A percentile compares a stretch with the other conserved stretches of the same genome.
Conservation (phyloP, 2,329 filamentous ascomycete species). For the Aaosphaeria arxii region DNA sequence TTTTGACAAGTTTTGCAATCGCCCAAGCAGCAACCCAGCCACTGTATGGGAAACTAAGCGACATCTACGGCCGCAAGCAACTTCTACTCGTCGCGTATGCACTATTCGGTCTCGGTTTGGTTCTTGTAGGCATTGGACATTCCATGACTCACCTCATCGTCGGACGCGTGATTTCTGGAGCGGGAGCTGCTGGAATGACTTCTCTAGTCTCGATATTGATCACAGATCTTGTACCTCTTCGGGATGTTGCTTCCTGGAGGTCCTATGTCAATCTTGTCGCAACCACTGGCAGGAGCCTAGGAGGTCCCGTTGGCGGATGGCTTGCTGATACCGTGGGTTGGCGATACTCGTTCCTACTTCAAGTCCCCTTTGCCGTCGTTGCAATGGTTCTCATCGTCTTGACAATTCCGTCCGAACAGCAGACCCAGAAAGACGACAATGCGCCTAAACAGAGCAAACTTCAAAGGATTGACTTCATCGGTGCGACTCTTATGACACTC, state of each 20-base stretch:
- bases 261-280: constrained; percentile 52
- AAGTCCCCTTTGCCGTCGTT: constrained; percentile 54
- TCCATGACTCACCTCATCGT: constrained; percentile 15
- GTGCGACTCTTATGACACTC: constrained; percentile 46
- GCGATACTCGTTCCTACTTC: constrained; percentile 63
- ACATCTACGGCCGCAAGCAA: constrained; percentile 45
- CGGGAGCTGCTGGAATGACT: constrained; percentile 66
- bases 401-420: constrained; percentile 11
- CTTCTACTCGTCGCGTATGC: constrained; percentile 40
- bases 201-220: constrained; percentile 45
- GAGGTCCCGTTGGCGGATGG: constrained; percentile 58
- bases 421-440: constrained; percentile 9
- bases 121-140: constrained; percentile 6
- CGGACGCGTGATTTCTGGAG: constrained; percentile 59
- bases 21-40: constrained; percentile 40
- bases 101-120: constrained; percentile 38
- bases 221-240: constrained; percentile 48
- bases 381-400: constrained; percentile 48
- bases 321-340: constrained; percentile 63
- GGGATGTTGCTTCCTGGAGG: constrained; percentile 48
- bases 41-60: constrained; percentile 44
- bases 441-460: constrained; percentile 27
- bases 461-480: constrained; percentile 58
- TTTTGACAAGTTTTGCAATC: constrained; percentile 44
- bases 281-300: constrained; percentile 50